Conservation (phyloP, 805 yeast species). For the Dipodascopsis tothii region DNA sequence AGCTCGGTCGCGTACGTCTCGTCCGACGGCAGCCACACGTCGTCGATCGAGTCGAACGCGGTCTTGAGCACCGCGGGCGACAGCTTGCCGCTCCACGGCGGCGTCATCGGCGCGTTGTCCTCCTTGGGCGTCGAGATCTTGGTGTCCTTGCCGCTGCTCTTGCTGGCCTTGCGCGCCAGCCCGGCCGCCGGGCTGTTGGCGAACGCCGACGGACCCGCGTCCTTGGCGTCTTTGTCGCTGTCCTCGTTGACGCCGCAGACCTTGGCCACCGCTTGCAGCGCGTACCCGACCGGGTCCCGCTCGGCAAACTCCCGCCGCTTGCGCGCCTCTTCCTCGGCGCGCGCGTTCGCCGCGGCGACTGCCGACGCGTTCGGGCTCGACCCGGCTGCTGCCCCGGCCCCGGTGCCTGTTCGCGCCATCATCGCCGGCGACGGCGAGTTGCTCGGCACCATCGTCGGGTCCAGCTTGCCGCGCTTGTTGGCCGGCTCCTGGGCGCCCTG, state of each 20-base stretch:
- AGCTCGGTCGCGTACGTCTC: background rate
- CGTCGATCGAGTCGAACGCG: background rate
- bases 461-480: background rate
- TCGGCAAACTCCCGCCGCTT: slow-evolving; percentile 12
- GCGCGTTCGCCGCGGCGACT: background rate
- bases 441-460: background rate
- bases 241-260: slow-evolving; percentile 14
- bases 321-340: slow-evolving; percentile 11
- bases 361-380: background rate
- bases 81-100: background rate
- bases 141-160: background rate
- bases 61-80: background rate
- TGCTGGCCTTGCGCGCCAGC: background rate
- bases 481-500: background rate
- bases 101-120: background rate
- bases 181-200: background rate
- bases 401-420: background rate
- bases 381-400: too few species aligned
- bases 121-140: background rate
- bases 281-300: slow-evolving; percentile 18
- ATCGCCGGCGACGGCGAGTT: too few species aligned
- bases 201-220: background rate
- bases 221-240: slow-evolving; percentile 5
- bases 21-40: background rate
- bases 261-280: slow-evolving; percentile 15